Evolutionary conservation across 1,284 basidiomycete species (phyloP), one percentile per base, ranked within the genome.

Genomic region (Anthracocystis walkeri): DNA sequence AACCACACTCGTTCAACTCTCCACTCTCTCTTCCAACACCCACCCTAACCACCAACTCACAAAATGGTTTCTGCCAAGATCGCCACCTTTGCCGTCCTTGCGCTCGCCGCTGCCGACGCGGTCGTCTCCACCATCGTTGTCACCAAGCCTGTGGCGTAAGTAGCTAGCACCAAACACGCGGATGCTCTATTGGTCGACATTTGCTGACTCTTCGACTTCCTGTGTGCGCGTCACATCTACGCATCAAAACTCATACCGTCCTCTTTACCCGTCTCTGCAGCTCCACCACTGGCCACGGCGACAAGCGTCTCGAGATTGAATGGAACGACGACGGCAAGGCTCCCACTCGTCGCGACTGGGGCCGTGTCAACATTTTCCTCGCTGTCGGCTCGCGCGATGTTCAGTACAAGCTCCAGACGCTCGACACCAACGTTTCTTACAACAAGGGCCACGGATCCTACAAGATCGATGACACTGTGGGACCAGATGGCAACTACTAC

Each of bases 381-480:
- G 78, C 78, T 59, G 74, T 74, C 21, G 81, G 81, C 31, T 73
- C 74, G 21, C 67, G 68, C 35, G 66, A 75, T 41, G 77, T 77
- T 27, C 81, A 82, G 66, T 82, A 57, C 78, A 80, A 79, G 74
- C 62, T 82, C 49, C 76, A 82, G 61, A 58, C 64, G 27, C 70
- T 82, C 55, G 80, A 46, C 54, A 56, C 21, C 33, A 66, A 70
- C 59, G 52, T 82, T 42, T 48, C 55, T 16, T 61, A 59, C 60
- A 59, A 33, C 57, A 21, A 51, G 27, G 65, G 48, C 41, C n/a
- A 10, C 2, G 74, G 33, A 33, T 27, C 18, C 7, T 82, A 71
- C 64, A 63, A 50, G 53, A 72, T 82, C 46, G 65, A 78, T 44
- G 25, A 58, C 40, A 59, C 20, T 53, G 64, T 63, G 31, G 81